Conservation (phyloP, 768 basidiomycete species). For the Neoboletus brunneissimus region DNA sequence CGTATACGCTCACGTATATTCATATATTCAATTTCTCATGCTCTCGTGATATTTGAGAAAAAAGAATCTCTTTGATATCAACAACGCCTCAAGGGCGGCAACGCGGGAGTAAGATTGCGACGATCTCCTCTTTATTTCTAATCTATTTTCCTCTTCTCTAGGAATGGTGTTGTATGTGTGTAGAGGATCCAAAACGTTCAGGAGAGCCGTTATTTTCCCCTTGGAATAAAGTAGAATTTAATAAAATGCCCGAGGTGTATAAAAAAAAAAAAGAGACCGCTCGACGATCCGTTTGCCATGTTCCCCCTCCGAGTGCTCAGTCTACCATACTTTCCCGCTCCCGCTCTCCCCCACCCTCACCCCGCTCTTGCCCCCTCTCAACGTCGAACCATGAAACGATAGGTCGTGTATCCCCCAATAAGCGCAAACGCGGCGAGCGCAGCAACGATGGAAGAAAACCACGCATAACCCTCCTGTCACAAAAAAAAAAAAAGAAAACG, state of each 20-base stretch:
- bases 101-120: too few relatives aligned
- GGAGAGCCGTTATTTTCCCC: too few relatives aligned
- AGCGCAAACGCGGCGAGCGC: conserved; percentile 77
- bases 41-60: background rate
- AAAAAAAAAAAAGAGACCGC: too few relatives aligned
- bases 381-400: conserved; percentile 65
- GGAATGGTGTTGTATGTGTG: background rate
- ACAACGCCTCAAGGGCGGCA: too few relatives aligned
- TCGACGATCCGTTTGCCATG: background rate
- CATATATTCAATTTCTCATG: background rate
- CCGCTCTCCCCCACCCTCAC: background rate
- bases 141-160: background rate
- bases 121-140: background rate
- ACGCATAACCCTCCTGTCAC: conserved; percentile 50
- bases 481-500: background rate
- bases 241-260: too few relatives aligned
- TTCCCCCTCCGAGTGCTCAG: background rate
- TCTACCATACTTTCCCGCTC: too few relatives aligned
- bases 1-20: background rate
- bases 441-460: conserved; percentile 88
- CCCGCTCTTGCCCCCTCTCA: background rate
- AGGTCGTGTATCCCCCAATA: conserved; percentile 76
- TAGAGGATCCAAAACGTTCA: too few relatives aligned
- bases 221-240: too few relatives aligned
- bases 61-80: background rate